phyloP scores from a whole-genome alignment of 805 yeast genomes.

The Candida railenensis region DNA sequence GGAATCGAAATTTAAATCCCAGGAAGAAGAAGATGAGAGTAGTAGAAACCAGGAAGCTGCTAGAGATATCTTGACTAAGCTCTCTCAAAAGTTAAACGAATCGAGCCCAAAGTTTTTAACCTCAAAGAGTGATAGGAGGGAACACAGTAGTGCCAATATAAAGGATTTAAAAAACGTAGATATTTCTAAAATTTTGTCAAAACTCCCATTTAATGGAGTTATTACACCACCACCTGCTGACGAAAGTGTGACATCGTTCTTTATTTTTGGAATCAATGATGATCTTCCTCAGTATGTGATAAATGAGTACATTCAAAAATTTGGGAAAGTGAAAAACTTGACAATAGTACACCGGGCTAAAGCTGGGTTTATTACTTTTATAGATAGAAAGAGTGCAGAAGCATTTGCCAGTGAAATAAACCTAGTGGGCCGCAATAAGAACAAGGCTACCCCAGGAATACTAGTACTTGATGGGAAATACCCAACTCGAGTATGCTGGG shows the following conservation, averaged over 20 bases:
- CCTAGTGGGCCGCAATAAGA: conserved; percentile 24
- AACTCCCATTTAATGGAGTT: conserved; percentile 70
- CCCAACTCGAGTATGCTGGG: conserved; percentile 59
- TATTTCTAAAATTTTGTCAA: conserved; percentile 47
- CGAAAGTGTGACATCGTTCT: conserved; percentile 52
- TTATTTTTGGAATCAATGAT: conserved; percentile 71
- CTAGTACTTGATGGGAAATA: conserved; percentile 27
- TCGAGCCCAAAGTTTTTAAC: conserved; percentile 1
- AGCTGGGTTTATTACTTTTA: conserved; percentile 64
- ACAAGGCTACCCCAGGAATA: conserved; percentile 30
- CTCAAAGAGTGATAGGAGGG: conserved; percentile 6
- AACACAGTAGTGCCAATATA: background rate
- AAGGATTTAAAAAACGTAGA: conserved; percentile 36
- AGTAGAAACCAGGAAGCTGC: conserved; percentile 34
- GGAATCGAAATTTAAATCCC: conserved; percentile 46
- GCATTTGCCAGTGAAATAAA: conserved; percentile 23
- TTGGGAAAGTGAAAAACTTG: conserved; percentile 49
- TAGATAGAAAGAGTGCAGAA: conserved; percentile 51
- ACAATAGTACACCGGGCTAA: conserved; percentile 56
- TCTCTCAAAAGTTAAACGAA: conserved; percentile 37
- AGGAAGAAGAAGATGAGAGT: conserved; percentile 9
- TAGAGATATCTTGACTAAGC: conserved; percentile 47
- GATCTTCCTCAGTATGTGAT: conserved; percentile 65
- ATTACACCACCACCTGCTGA: conserved; percentile 40
- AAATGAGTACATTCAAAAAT: conserved; percentile 43